These are phyloP conservation scores for Ogataea thermomethanolica DNA, from an alignment of 805 yeast species.

Conservation along the genomic window DNA sequence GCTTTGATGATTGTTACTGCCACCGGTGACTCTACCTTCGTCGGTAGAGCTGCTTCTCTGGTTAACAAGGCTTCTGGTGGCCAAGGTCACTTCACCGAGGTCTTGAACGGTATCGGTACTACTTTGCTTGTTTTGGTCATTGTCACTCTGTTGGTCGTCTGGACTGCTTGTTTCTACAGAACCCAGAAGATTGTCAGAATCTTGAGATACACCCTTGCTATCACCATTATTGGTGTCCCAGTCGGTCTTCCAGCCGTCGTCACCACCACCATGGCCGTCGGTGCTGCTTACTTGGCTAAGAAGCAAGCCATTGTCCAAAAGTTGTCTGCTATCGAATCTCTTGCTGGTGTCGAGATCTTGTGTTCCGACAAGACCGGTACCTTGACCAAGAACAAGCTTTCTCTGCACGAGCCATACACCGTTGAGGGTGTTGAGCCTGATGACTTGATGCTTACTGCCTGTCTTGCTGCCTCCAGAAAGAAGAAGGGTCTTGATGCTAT, in stretches of 20 bases:
- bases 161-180: slow-evolving; percentile 95
- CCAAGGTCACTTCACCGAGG: slow-evolving; percentile 95
- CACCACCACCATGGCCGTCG: slow-evolving; percentile 99
- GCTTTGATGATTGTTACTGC: slow-evolving; percentile 91
- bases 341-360: slow-evolving; percentile 96
- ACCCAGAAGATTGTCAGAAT: slow-evolving; percentile 80
- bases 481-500: slow-evolving; percentile 97
- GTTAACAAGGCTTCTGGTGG: slow-evolving; percentile 94
- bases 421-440: slow-evolving; percentile 96
- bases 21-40: slow-evolving; percentile 93
- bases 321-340: slow-evolving; percentile 92
- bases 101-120: slow-evolving; percentile 96
- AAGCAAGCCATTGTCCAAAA: slow-evolving; percentile 97
- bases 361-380: slow-evolving; percentile 99
- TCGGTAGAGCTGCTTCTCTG: slow-evolving; percentile 96
- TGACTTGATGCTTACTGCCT: slow-evolving; percentile 94
- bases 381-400: slow-evolving; percentile 92
- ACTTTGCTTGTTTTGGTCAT: slow-evolving; percentile 84
- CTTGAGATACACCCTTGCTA: slow-evolving; percentile 89
- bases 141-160: slow-evolving; percentile 80
- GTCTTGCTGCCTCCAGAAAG: slow-evolving; percentile 97
- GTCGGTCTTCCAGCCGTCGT: slow-evolving; percentile 98
- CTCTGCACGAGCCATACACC: slow-evolving; percentile 95
- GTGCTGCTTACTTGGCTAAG: slow-evolving; percentile 98
- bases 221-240: slow-evolving; percentile 97